These are phyloP conservation scores for Hondaea fermentalgiana DNA, from an alignment of 108 stramenopile species.

Conservation along the genomic window DNA sequence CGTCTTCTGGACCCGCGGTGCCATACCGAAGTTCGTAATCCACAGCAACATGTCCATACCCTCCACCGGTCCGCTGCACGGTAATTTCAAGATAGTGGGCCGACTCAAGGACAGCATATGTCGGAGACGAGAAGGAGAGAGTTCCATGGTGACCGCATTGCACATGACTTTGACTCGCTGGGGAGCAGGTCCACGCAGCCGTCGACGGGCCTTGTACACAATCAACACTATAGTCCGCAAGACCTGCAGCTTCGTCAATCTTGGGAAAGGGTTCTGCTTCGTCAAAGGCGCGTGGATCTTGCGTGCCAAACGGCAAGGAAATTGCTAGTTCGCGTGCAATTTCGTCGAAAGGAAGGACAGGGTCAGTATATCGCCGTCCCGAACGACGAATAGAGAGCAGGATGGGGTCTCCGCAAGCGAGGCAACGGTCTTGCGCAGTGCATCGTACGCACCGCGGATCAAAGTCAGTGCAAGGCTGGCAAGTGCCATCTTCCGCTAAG, in stretches of 20 bases:
- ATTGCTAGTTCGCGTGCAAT: conserved; percentile 50
- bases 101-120: conserved; percentile 47
- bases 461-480: conserved; percentile 39
- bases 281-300: conserved; percentile 52
- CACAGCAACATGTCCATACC: conserved; percentile 44
- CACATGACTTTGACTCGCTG: conserved; percentile 33
- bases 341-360: conserved; percentile 61
- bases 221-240: conserved; percentile 41
- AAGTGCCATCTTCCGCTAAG: conserved; percentile 36
- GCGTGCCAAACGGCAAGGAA: conserved; percentile 60
- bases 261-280: conserved; percentile 49
- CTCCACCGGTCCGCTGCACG: conserved; percentile 53
- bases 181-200: not conserved
- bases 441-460: conserved; percentile 64
- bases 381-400: conserved; percentile 59
- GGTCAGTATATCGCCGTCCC: conserved; percentile 52
- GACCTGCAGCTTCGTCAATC: not conserved
- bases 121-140: conserved; percentile 46
- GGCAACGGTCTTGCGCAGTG: conserved; percentile 43
- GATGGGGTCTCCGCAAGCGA: conserved; percentile 55
- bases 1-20: conserved; percentile 45
- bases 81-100: conserved; percentile 43
- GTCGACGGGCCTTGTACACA: conserved; percentile 47
- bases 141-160: conserved; percentile 60
- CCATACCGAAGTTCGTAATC: conserved; percentile 47